Base-by-base conservation (phyloP, 192 early-diverging fungal species). In the Thamnidium elegans region DNA sequence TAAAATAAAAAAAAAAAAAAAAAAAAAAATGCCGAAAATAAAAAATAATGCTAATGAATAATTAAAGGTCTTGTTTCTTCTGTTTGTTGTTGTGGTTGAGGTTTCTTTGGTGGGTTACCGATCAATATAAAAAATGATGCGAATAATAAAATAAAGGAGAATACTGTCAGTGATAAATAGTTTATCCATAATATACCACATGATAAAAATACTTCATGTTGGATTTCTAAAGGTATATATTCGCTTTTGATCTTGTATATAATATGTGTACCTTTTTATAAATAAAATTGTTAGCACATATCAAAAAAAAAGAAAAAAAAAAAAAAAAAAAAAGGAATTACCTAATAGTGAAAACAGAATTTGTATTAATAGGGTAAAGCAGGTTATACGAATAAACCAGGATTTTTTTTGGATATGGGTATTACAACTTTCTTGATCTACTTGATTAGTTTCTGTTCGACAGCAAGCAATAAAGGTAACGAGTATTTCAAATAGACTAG, bases 51-150 rank as follows among this genome's bases (percentile, higher is more conserved):
- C 9, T 39, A 39, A 39, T 39, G 36, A 39, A 39, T 39, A 39
- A 59, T 59, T 26, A 64, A 44, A 45, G 63, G 63, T 3, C 50
- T 64, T 36, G 63, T 44, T 64, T 64, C 63, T 39, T 64, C 50
- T 3, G 17, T 34, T 17, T 53, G 63, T 19, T 9, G 5, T 55
- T 11, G 20, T 64, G 51, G 20, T 42, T 32, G 11, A 23, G 26
- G 26, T 52, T 31, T 30, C 48, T 36, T 58, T 21, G 17, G 47
- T 39, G 39, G 48, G 14, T n/a, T 39, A 9, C 63, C 63, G 19
- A 64, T 20, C 20, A 64, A 17, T 31, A 64, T 64, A n/a, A 64
- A 64, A 36, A 64, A 64, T 26, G 63, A 64, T 19, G 63, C 63
- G 52, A 50, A 64, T 15, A 64, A 45, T 15, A 64, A 51, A 43